Evolutionary conservation across 2,329 filamentous ascomycete genomes (phyloP).

Genomic region (Helotiales sp.): DNA sequence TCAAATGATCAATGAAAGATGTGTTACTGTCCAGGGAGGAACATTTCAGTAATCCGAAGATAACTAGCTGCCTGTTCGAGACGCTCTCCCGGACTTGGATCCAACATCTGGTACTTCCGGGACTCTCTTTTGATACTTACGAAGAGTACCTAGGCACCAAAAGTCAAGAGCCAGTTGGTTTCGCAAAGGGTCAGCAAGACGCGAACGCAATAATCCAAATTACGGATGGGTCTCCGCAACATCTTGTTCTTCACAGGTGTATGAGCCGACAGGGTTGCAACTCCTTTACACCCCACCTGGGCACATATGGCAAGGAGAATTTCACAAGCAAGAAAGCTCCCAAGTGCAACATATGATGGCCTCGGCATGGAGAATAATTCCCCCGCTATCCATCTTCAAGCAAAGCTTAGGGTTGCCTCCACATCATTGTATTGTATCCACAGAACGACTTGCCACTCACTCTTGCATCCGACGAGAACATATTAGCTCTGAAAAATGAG

Average conservation of each 20-base stretch:
- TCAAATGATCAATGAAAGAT: not conserved
- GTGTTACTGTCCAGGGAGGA: not conserved
- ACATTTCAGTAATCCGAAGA: not conserved
- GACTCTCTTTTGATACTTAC: not conserved
- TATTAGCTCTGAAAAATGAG: not conserved
- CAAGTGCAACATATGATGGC: not conserved
- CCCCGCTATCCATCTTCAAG: not conserved
- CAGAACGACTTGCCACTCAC: not conserved
- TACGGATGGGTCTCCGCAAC: not conserved
- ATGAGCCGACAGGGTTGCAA: not conserved
- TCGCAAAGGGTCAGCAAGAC: not conserved
- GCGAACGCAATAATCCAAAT: not conserved
- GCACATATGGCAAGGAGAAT: not conserved
- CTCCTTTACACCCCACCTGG: not conserved
- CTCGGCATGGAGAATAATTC: constrained; percentile 6
- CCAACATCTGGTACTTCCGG: not conserved
- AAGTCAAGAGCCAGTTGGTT: not conserved
- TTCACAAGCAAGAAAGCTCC: not conserved
- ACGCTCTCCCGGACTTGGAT: not conserved
- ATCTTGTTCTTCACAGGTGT: not conserved
- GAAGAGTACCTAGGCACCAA: not conserved
- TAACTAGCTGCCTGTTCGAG: not conserved
- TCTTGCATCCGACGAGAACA: not conserved
- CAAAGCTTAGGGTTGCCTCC: not conserved
- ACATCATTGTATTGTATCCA: not conserved